phyloP scores from a whole-genome alignment of 2,329 filamentous ascomycete genomes.

The Sclerotinia glacialis region DNA sequence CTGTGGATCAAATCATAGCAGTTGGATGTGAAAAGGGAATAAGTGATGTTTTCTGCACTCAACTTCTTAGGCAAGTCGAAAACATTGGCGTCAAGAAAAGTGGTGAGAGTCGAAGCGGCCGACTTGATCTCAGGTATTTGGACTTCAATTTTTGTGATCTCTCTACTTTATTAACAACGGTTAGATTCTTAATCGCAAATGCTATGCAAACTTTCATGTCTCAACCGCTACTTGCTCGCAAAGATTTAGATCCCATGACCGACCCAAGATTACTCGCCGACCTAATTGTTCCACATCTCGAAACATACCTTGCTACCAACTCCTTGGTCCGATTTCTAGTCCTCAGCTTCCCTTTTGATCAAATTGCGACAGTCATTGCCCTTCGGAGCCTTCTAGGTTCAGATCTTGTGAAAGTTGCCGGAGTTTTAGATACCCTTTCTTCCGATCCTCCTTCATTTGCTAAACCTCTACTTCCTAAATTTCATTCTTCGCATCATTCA shows the following conservation, averaged over 20 bases:
- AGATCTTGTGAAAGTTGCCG: conserved; percentile 57
- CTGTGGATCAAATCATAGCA: conserved; percentile 58
- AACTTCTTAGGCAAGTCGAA: conserved; percentile 53
- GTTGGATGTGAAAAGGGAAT: conserved; percentile 57
- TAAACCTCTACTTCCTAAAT: conserved; percentile 24
- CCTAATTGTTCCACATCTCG: conserved; percentile 58
- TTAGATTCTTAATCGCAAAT: conserved; percentile 58
- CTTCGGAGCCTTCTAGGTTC: conserved; percentile 56
- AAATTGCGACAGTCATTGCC: conserved; percentile 55
- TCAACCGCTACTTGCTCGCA: conserved; percentile 49
- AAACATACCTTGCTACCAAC: conserved; percentile 56
- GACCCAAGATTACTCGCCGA: conserved; percentile 55
- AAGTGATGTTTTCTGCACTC: conserved; percentile 48
- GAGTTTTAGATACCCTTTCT: conserved; percentile 45
- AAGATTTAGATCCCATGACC: conserved; percentile 52
- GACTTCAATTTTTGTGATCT: conserved; percentile 17
- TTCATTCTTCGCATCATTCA: conserved; percentile 22
- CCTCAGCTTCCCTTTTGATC: conserved; percentile 56
- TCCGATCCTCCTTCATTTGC: conserved; percentile 33
- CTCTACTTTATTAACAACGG: conserved; percentile 1
- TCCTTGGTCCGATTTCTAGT: conserved; percentile 54
- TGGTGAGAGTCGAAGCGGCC: conserved; percentile 52
- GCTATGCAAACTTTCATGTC: conserved; percentile 56
- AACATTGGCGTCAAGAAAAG: conserved; percentile 51
- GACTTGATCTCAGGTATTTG: conserved; percentile 57